phyloP scores from a whole-genome alignment of 495 filamentous ascomycete genomes.

The Ramalina intermedia region DNA sequence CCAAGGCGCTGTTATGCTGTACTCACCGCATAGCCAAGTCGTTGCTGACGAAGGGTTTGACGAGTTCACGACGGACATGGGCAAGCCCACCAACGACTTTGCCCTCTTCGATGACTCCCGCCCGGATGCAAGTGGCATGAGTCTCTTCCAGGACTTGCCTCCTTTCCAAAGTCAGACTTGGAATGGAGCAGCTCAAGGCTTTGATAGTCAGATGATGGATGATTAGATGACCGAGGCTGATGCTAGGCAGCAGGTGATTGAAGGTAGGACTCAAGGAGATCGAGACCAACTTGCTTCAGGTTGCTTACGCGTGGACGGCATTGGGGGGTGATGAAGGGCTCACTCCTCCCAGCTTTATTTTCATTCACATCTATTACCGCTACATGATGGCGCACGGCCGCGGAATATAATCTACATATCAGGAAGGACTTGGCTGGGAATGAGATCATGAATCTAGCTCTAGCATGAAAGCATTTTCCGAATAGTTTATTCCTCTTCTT shows the following conservation, averaged over 20 bases:
- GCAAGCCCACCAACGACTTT: constrained; percentile 30
- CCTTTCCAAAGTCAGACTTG: constrained; percentile 11
- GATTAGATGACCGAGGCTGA: constrained; percentile 1
- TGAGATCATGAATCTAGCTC: no score
- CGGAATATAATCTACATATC: no score
- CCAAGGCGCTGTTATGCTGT: constrained; percentile 50
- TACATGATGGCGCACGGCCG: no score
- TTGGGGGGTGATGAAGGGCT: no score
- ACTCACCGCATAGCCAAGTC: constrained; percentile 38
- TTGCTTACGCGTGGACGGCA: no score
- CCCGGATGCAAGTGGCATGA: constrained; percentile 10
- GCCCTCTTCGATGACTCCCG: constrained; percentile 25
- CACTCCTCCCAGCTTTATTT: no score
- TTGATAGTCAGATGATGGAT: constrained; percentile 10
- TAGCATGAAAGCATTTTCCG: no score
- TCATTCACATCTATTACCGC: no score
- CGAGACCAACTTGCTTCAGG: no score
- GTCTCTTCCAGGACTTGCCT: constrained; percentile 11
- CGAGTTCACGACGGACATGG: constrained; percentile 17
- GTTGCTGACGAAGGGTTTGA: constrained; percentile 30
- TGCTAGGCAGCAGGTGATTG: neutral
- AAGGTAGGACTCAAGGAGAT: no score
- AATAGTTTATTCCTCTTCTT: no score
- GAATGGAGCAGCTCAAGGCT: constrained; percentile 9
- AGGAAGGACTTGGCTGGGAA: no score